Conservation (phyloP, 306 rosid genomes). For the Trifolium subterraneum region DNA sequence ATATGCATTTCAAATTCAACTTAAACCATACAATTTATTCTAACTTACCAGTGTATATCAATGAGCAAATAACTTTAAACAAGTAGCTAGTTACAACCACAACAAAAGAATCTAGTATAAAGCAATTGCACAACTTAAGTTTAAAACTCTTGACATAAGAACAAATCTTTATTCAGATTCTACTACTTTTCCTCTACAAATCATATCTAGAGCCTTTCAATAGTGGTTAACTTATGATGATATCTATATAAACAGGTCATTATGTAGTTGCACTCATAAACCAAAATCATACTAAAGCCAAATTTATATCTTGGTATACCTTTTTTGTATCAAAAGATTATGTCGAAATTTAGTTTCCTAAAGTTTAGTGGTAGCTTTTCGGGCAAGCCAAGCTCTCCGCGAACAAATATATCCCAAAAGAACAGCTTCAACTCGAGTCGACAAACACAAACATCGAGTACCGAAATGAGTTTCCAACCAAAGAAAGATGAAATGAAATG, state of each 20-base stretch:
- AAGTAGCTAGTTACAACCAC: background rate
- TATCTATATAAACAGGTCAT: conserved; percentile 42
- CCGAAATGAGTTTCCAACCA: conserved; percentile 41
- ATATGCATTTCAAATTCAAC: conserved; percentile 15
- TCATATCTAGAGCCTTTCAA: conserved; percentile 25
- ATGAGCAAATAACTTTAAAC: background rate
- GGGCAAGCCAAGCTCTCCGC: conserved; percentile 36
- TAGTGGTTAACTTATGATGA: background rate
- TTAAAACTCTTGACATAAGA: conserved; percentile 19
- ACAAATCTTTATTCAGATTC: conserved; percentile 37
- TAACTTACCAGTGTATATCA: conserved; percentile 2
- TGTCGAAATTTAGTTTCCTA: conserved; percentile 55
- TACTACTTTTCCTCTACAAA: conserved; percentile 12
- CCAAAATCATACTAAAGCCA: conserved; percentile 8
- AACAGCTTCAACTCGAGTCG: conserved; percentile 49
- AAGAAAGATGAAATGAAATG: conserved; percentile 66
- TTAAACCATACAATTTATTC: background rate
- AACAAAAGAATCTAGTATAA: conserved; percentile 30
- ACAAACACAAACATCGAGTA: conserved; percentile 23
- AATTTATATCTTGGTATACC: background rate
- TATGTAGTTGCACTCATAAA: conserved; percentile 16
- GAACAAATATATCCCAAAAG: conserved; percentile 31
- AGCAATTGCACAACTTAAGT: conserved; percentile 16
- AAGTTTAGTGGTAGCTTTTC: conserved; percentile 49
- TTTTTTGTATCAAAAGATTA: conserved; percentile 11